Conservation (phyloP, 169 alveolate genomes). For the Plasmodium knowlesi region DNA sequence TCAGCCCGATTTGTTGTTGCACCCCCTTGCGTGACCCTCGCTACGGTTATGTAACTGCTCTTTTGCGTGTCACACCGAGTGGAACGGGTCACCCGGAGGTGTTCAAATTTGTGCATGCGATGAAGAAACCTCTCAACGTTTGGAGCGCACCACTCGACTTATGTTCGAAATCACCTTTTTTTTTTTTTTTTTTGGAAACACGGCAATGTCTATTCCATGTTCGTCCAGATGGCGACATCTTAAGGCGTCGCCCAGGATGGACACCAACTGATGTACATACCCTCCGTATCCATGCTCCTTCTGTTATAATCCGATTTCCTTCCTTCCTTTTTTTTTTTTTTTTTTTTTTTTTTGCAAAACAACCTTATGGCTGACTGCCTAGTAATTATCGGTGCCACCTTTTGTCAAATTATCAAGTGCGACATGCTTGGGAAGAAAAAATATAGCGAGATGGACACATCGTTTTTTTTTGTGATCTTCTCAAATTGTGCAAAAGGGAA, state of each 20-base stretch:
- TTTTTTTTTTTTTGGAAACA: neutral
- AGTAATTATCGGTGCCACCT: neutral
- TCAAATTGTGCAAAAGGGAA: neutral
- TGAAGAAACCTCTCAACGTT: neutral
- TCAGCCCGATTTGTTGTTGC: neutral
- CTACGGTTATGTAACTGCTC: neutral
- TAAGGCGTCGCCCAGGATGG: neutral
- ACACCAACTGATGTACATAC: neutral
- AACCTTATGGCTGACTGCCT: neutral
- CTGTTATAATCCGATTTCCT: neutral
- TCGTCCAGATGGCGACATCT: neutral
- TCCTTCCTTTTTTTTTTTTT: neutral
- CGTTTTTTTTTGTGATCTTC: neutral
- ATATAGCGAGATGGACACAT: neutral
- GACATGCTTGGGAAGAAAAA: neutral
- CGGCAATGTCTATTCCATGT: neutral
- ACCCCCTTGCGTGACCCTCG: neutral
- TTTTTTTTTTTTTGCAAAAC: neutral
- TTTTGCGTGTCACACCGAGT: neutral
- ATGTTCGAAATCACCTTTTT: neutral
- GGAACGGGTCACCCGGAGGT: neutral
- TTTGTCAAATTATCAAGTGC: neutral
- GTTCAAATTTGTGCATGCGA: neutral
- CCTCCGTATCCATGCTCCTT: too few relatives aligned
- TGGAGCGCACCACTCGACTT: neutral